Evolutionary conservation across 176 grass and related monocot genomes (phyloP), one percentile per base, ranked within the genome.

Genomic region (Eleusine indica): DNA sequence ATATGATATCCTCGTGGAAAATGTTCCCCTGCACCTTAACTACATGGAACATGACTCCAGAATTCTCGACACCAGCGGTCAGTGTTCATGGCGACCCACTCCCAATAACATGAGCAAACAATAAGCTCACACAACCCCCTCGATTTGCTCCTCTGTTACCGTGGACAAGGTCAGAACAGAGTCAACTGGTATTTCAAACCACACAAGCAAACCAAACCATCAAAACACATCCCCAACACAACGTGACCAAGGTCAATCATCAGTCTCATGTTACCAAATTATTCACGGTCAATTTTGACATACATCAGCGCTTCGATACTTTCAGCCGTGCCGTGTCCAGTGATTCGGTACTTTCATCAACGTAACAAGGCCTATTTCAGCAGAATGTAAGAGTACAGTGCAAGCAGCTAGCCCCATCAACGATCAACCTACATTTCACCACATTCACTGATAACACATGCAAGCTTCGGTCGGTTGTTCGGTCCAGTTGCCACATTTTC

Each of bases 391-490:
- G 62, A 70, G 35, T 56, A 15, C 9, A 75, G 2, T 6, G 22
- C 25, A 35, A 47, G 21, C 35, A 9, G 30, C 53, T 38, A 58
- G 16, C 35, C 5, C 6, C 49, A 48, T 68, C 39, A 40, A 42
- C 40, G 44, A 76, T 44, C 56, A 75, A 70, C n/a, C 82, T 99
- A 99, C 96, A 99, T 96, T 48, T 99, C 96, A 25, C 96, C 96
- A 11, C 93, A 99, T 76, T 99, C 96, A 3, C 87, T 86, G 64
- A 96, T 91, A 42, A 90, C 40, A 35, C 96, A 99, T 18, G 87
- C 87, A 75, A 98, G 91, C 83, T 96, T 99, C 5, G 96, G 96
- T 10, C 91, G 85, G 75, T 99, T 99, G 74, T 99, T 96, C 5
- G 93, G 89, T 63, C 96, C 93, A 22, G 96, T 94, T 16, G 96